A percentile compares a stretch with the other conserved stretches of the same genome.
These are phyloP conservation scores for Neltuma alba DNA, from an alignment of 306 rosid genomes.

Conservation along the genomic window DNA sequence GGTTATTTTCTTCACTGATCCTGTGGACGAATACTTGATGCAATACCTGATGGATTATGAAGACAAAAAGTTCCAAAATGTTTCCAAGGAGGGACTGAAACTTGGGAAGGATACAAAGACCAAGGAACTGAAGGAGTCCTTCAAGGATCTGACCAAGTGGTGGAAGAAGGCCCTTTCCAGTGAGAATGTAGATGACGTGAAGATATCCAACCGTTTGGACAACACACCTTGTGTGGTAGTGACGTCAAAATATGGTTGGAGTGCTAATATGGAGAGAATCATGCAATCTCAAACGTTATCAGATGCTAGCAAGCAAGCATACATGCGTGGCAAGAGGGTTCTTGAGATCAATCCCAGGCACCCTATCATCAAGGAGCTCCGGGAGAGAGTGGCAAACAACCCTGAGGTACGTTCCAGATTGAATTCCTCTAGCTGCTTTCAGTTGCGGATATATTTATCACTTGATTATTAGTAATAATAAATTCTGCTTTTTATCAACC, in stretches of 20 bases:
- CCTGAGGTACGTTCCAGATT: slow-evolving; percentile 66
- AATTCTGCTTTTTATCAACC: too few relatives aligned
- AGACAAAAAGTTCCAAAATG: slow-evolving; percentile 97
- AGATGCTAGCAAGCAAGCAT: slow-evolving; percentile 91
- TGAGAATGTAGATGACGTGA: slow-evolving; percentile 95
- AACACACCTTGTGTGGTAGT: slow-evolving; percentile 99
- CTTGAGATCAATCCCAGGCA: slow-evolving; percentile 99
- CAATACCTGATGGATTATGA: slow-evolving; percentile 99
- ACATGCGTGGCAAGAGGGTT: slow-evolving; percentile 98
- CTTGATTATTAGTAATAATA: not conserved
- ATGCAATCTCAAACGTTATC: slow-evolving; percentile 97
- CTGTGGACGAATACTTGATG: slow-evolving; percentile 98
- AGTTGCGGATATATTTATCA: not conserved
- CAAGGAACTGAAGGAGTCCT: slow-evolving; percentile 94
- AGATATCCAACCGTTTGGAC: slow-evolving; percentile 87
- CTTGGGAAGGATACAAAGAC: slow-evolving; percentile 86
- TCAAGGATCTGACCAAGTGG: slow-evolving; percentile 97
- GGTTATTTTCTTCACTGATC: slow-evolving; percentile 94
- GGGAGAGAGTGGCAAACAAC: slow-evolving; percentile 79
- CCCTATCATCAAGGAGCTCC: slow-evolving; percentile 95
- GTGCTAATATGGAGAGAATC: slow-evolving; percentile 96
- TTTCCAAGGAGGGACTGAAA: slow-evolving; percentile 98
- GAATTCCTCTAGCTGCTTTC: slow-evolving; percentile 6
- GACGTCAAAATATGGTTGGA: slow-evolving; percentile 98
- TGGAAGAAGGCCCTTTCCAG: slow-evolving; percentile 86